Evolutionary conservation across 1,284 basidiomycete genomes (phyloP), one percentile per base, ranked within the genome.

Genomic region (Sporisorium graminicola): DNA sequence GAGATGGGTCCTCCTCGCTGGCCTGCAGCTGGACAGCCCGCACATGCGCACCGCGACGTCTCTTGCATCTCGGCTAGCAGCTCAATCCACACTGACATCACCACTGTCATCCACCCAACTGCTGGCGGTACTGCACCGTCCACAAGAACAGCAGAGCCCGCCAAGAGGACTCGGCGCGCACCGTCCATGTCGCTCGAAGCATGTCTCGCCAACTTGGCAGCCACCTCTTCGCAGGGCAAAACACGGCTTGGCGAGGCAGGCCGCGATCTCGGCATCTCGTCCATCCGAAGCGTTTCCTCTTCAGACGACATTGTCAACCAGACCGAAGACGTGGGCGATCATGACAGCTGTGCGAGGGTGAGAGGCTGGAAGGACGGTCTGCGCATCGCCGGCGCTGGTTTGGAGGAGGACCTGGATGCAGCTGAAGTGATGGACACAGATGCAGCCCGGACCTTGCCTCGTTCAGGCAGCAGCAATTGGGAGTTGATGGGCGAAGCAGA

Each of bases 1-100:
- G 74, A 73, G 24, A 77, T 77, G 74, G 74, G 74, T 18, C 74
- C 74, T 16, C 74, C 74, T 13, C 61, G 65, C 2, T 77, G 74
- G 74, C 65, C 74, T 2, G 66, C 55, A 18, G 53, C 66, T 10
- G 61, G 59, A 40, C 69, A 65, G 24, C 24, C 63, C 6, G 12
- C 33, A 12, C 58, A 65, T 22, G 24, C 42, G 5, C 58, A 74
- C 1, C 65, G 73, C 12, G 67, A 75, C 33, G 60, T 71, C 7
- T 76, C 74, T 8, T 62, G 74, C 73, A 46, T 75, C 43, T 70
- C 73, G 20, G 54, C 61, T 7, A 66, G 31, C 29, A 73, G 69
- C 53, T 75, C 72, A 3, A 71, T 72, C 22, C 72, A 78, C 31
- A 78, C 72, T 7, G 68, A 78, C 51, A 60, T 67, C 7, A 78